Base-by-base conservation (phyloP, 164 flowering plant genomes). In the Stephania japonica region DNA sequence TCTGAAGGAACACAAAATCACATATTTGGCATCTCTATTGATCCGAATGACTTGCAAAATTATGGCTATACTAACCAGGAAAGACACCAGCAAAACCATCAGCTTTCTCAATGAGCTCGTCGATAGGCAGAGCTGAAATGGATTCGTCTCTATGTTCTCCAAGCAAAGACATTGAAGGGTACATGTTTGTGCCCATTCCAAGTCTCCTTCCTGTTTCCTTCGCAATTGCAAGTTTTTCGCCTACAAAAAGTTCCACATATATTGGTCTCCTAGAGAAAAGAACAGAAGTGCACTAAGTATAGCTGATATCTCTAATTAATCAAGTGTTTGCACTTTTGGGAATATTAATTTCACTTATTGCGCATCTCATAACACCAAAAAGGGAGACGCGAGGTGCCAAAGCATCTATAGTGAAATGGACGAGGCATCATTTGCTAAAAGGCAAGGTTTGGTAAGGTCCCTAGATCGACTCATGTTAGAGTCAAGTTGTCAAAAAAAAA, bases 161-260 rank as follows among this genome's bases (percentile, higher is more conserved):
- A 44, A 88, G 82, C 75, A 88, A 75, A 66, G 88, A 76, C 65
- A 89, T 84, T 65, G 92, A 87, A 8, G 89, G 90, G 65, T 88
- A 87, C 90, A 88, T 86, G 78, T 87, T 88, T 73, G 90, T 84
- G 42, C 91, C 91, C 91, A 88, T 86, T 70, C 92, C 92, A 59
- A 88, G 89, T 21, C 89, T 77, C 67, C 90, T 80, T 47, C 92
- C 92, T 62, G 92, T 88, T 79, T 88, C 92, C 78, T 86, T 88
- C 0, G 75, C 92, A 70, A 88, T 88, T 65, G 89, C 88, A 64
- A 88, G 77, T 74, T 88, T 90, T 68, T 87, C 92, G 70, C 92
- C 91, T 86, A 80, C 42, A 73, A 64, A 5, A 9, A 47, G 11
- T 14, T 47, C 16, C 53, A 47, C 53, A 47, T 47, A 32, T 32